These are phyloP conservation scores for Kokia cookei DNA, from an alignment of 441 rosid species.

Conservation along the genomic window DNA sequence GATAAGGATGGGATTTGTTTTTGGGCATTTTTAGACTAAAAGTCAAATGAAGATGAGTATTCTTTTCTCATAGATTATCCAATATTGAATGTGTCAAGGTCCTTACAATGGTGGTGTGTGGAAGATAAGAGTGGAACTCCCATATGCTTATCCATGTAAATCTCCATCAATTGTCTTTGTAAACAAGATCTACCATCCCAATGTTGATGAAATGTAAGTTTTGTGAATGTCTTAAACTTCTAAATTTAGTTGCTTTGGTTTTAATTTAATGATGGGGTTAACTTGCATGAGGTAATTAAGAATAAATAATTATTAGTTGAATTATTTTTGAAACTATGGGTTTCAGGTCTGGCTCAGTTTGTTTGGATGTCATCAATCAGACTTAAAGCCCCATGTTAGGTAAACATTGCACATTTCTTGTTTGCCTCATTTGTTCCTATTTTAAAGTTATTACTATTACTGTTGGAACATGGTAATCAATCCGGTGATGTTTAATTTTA, in stretches of 20 bases:
- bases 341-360: conserved; percentile 87
- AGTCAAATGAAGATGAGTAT: background rate
- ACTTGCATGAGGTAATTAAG: background rate
- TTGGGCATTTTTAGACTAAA: background rate
- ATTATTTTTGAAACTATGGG: background rate
- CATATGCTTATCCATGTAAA: conserved; percentile 20
- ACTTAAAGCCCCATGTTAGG: conserved; percentile 99
- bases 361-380: conserved; percentile 90
- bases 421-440: background rate
- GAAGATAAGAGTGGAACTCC: conserved; percentile 66
- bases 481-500: conserved; percentile 9
- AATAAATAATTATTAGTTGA: background rate
- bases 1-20: conserved; percentile 15
- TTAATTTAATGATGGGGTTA: background rate
- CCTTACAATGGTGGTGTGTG: conserved; percentile 62
- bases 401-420: conserved; percentile 20
- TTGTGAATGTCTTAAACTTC: background rate
- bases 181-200: conserved; percentile 67
- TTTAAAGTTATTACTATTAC: background rate
- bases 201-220: conserved; percentile 66
- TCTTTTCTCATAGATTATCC: background rate
- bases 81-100: conserved; percentile 31
- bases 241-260: conserved; percentile 8
- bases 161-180: conserved; percentile 68
- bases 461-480: conserved; percentile 10